Evolutionary conservation across 2,329 filamentous ascomycete genomes (phyloP).

Genomic region (Diaporthe aspalathi): DNA sequence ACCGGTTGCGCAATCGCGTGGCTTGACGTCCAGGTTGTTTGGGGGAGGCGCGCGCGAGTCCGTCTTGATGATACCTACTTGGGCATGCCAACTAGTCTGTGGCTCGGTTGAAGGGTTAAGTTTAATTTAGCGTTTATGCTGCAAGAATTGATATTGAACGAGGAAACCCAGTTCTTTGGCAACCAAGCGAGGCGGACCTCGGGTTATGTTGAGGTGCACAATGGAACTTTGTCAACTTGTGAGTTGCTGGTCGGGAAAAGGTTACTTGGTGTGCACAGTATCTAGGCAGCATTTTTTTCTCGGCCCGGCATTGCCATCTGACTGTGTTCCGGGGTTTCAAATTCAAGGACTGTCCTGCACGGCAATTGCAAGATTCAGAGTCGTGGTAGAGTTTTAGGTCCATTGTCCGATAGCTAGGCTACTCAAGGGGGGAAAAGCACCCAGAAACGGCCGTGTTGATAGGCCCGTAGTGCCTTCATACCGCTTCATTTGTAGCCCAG

Average conservation of each 20-base stretch:
- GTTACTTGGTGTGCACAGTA: neutral
- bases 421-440: too few species aligned
- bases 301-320: neutral
- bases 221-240: neutral
- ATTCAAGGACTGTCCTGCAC: neutral
- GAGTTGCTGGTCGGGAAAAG: neutral
- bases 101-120: neutral
- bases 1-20: neutral
- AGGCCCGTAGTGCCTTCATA: too few species aligned
- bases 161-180: neutral
- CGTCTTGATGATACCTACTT: too few species aligned
- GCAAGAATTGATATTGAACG: neutral
- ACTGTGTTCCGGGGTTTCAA: neutral
- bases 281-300: neutral
- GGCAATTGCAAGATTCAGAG: neutral
- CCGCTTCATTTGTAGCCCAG: too few species aligned
- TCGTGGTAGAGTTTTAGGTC: too few species aligned
- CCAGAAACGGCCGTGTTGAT: too few species aligned
- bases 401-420: too few species aligned
- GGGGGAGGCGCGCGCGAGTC: neutral
- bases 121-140: neutral
- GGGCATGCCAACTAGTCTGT: neutral
- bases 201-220: conserved; percentile 8
- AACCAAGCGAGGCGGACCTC: neutral
- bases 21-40: neutral